Base-by-base conservation (phyloP, 2,329 filamentous ascomycete species). In the Colletotrichum magnum region DNA sequence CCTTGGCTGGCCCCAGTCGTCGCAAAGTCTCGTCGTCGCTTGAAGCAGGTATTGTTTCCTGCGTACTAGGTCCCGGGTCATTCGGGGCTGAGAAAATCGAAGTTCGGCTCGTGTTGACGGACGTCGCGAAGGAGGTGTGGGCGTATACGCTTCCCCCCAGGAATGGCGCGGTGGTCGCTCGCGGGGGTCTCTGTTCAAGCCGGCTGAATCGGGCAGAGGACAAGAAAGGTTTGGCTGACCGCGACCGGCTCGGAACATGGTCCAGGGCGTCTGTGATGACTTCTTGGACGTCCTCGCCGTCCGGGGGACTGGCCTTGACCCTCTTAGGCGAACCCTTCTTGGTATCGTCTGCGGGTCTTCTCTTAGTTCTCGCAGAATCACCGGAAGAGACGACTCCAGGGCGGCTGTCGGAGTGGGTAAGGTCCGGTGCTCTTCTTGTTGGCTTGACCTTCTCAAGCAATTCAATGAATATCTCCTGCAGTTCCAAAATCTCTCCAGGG, bases 211-310 rank as follows among this genome's bases (percentile, higher is more conserved):
- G 26, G 39, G 63, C 50, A 6, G 56, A 36, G 13, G 18, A 13
- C 15, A 56, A 18, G 13, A 45, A 43, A 36, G 63, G 51, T 9
- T 39, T 53, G 21, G 28, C 51, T n/a, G 56, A 61, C 45, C 57
- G 56, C 18, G 52, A 62, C 3, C 63, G 64, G 18, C 57, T 69
- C 12, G 67, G 67, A 12, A 67, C 63, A 24, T 56, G 60, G 47
- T 61, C 48, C 9, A 63, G 45, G 41, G 64, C 24, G 16, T 43
- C 5, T 9, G 32, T n/a, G 3, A 56, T 43, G 1, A 16, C 41
- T 36, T 48, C n/a, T 10, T 50, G 32, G 2, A 52, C 32, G 5
- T 58, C 24, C 57, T 43, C 26, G 48, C 15, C 50, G n/a, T 26
- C 21, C 2, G 41, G 26, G 1, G 32, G 57, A 12, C 56, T 66